Base-by-base conservation (phyloP, 2,329 filamentous ascomycete species). In the Cladosporium sp. region DNA sequence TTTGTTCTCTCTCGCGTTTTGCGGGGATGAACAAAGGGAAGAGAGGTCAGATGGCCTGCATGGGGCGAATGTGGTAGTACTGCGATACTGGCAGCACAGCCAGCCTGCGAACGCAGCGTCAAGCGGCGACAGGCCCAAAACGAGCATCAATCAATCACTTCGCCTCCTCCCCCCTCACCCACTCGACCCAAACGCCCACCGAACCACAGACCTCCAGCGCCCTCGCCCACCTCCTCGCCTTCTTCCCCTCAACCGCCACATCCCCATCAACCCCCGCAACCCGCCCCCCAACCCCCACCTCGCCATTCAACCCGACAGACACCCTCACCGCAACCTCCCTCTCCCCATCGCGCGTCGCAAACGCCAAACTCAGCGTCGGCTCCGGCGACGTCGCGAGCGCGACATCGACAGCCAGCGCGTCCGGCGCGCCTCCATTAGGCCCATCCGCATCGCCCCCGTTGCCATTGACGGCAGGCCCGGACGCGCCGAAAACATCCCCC, bases 181-280 rank as follows among this genome's bases (percentile, higher is more conserved):
- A 80, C 65, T 79, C 77, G 8, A 70, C 68, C 75, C 77, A 80
- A 22, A 79, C 66, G 0, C 74, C 74, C 40, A 80, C 55, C 65
- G 80, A 74, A 34, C 72, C 76, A 53, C 66, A 70, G 3, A 75
- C 58, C 46, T 77, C 75, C 53, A 80, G 54, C 50, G 72, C 76
- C 52, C 61, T 68, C 2, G 65, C 72, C 51, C 78, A 41, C 58
- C 68, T 68, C 56, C 64, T 69, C 6, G 55, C 56, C 14, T 56
- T 62, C 49, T 58, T 56, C 44, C 58, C 54, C 10, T 55, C 61
- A 51, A 9, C 59, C 63, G 58, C 67, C 1, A 54, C 53, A 33
- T 62, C 62, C 18, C 66, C 63, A 3, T 64, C 66, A 11, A 59
- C 58, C 10, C 43, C 56, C 2, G 51, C 52, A 8, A 46, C 42